A percentile compares a stretch with the other conserved stretches of the same genome.
Evolutionary conservation across 1,139 yeast genomes (phyloP).

Genomic region (Debaryomyces coudertii): DNA sequence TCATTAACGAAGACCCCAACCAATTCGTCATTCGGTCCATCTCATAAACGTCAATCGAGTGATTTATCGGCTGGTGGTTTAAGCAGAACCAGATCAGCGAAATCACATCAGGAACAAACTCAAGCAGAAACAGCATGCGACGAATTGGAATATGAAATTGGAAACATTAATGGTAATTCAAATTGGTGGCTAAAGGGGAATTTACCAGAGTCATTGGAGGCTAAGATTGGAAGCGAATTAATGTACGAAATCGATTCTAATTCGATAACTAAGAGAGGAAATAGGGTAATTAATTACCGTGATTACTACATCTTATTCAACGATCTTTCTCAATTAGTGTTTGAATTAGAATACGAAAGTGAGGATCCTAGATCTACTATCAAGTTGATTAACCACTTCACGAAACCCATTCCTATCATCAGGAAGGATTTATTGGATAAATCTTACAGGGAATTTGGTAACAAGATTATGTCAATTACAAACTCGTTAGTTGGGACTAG

Average conservation of each 20-base stretch:
- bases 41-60: slow-evolving; percentile 15
- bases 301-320: slow-evolving; percentile 76
- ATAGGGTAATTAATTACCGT: slow-evolving; percentile 51
- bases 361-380: slow-evolving; percentile 60
- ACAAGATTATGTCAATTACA: slow-evolving; percentile 45
- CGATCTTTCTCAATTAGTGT: slow-evolving; percentile 68
- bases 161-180: slow-evolving; percentile 35
- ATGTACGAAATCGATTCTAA: slow-evolving; percentile 69
- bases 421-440: slow-evolving; percentile 54
- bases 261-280: slow-evolving; percentile 59
- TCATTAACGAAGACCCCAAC: slow-evolving; percentile 24
- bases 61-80: slow-evolving; percentile 12
- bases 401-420: slow-evolving; percentile 50
- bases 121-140: slow-evolving; percentile 35
- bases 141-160: slow-evolving; percentile 36
- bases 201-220: slow-evolving; percentile 59
- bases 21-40: slow-evolving; percentile 29
- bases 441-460: slow-evolving; percentile 52
- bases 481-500: slow-evolving; percentile 42
- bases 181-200: slow-evolving; percentile 70
- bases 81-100: slow-evolving; percentile 23
- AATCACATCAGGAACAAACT: slow-evolving; percentile 24
- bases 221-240: slow-evolving; percentile 50
- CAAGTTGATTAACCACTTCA: slow-evolving; percentile 43
- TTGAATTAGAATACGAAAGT: slow-evolving; percentile 59